phyloP scores from a whole-genome alignment of 129 eudicot species.

The Lactuca saligna region DNA sequence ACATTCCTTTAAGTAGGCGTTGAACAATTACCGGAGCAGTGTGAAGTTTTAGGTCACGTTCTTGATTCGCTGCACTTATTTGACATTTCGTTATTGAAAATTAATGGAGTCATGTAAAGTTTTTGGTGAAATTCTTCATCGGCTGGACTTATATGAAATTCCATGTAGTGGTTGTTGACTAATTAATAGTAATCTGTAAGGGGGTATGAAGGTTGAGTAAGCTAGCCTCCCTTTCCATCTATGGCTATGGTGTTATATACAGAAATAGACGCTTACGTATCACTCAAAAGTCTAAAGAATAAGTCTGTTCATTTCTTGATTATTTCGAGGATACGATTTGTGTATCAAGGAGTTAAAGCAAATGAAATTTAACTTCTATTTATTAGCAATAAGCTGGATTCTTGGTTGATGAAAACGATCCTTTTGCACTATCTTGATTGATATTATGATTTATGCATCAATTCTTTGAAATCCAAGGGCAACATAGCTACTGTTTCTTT shows the following conservation, averaged over 20 bases:
- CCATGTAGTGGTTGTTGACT: constrained; percentile 2
- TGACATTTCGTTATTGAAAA: not conserved
- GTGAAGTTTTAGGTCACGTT: constrained; percentile 5
- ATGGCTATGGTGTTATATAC: not conserved
- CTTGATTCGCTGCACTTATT: constrained; percentile 11
- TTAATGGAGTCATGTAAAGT: constrained; percentile 2
- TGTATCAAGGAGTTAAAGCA: not conserved
- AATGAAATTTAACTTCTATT: not conserved
- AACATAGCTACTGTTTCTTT: not conserved
- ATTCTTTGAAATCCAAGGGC: not conserved
- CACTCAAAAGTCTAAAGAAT: not conserved
- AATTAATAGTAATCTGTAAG: constrained; percentile 10
- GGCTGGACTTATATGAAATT: not conserved
- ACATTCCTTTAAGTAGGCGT: not conserved
- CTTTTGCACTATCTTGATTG: not conserved
- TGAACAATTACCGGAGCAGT: constrained; percentile 5
- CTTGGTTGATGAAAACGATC: constrained; percentile 15
- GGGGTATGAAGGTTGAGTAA: constrained; percentile 7
- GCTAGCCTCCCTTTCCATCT: constrained; percentile 6
- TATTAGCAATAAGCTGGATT: not conserved
- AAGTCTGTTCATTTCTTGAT: constrained; percentile 6
- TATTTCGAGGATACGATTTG: constrained; percentile 4
- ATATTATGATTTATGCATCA: not conserved
- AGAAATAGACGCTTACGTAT: not conserved
- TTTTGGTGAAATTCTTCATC: constrained; percentile 12